Evolutionary conservation across 164 flowering plant genomes (phyloP), one percentile per base, ranked within the genome.

Genomic region (Sextonia rubra): DNA sequence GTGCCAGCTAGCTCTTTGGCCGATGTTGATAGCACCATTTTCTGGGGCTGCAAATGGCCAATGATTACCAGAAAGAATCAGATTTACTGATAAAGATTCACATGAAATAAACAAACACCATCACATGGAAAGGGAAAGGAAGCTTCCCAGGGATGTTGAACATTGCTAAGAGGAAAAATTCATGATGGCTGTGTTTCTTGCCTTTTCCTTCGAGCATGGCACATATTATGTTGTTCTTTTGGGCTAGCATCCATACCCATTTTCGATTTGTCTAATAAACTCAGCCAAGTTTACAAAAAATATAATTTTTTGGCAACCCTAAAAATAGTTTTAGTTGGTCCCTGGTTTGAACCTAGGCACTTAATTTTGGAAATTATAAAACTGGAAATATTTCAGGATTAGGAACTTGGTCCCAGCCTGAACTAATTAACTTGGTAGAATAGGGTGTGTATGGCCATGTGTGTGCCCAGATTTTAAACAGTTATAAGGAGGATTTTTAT

Each of bases 31-130:
- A 76, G 71, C 22, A 82, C 83, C 27, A 83, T 72, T 25, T 80
- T 66, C 55, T 79, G 84, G 8, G 89, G 89, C 89, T 86, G 89
- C 60, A 68, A 68, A 66, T 15, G 15, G 26, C 12, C 65, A 23
- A 37, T 18, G 32, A 56, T 47, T 22, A 60, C 4, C 20, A 18
- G 15, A 23, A 32, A 30, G 3, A 26, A 8, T 15, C 6, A 20
- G 27, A 1, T 30, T 1, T 20, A 4, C 8, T 12, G 20, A 17
- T 32, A 64, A 11, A 61, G 12, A 24, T 22, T 24, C 64, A n/a
- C 26, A 64, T 26, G 9, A 27, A 7, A 23, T 23, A 24, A 61
- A 23, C 64, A 55, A 14, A 49, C 8, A n/a, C n/a, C n/a, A n/a
- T n/a, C n/a, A n/a, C 60, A 22, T 15, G 27, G 58, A 48, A 71